These are phyloP conservation scores for Lojkania enalia DNA, from an alignment of 2,329 filamentous ascomycete genomes.

Conservation along the genomic window DNA sequence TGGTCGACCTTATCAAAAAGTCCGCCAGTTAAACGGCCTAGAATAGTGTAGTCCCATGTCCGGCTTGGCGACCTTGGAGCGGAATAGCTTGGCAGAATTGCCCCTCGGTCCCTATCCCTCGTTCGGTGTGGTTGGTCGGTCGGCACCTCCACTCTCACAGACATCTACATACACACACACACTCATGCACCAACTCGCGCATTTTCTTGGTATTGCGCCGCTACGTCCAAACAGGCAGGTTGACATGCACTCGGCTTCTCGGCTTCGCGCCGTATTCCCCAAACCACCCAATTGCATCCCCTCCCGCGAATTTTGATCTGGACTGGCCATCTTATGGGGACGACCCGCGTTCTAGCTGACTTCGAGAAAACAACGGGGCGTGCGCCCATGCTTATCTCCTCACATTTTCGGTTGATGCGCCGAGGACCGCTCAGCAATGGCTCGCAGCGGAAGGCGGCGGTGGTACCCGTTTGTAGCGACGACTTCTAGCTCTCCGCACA, in stretches of 20 bases:
- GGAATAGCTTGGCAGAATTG: background rate
- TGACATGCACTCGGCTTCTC: constrained; percentile 13
- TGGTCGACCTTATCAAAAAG: too few species aligned
- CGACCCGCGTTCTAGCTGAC: constrained; percentile 11
- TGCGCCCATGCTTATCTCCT: constrained; percentile 23
- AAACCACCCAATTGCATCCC: background rate
- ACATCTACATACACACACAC: background rate
- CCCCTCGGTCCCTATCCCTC: constrained; percentile 1
- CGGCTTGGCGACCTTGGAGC: background rate
- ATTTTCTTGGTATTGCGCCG: background rate
- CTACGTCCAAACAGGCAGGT: constrained; percentile 19
- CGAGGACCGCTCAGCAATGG: background rate
- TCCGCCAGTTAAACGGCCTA: too few species aligned
- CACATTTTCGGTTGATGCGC: constrained; percentile 13
- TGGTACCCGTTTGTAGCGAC: constrained; percentile 7
- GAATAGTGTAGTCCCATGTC: too few species aligned
- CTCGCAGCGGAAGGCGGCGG: constrained; percentile 9
- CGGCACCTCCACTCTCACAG: background rate
- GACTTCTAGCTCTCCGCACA: background rate
- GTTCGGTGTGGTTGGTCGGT: background rate
- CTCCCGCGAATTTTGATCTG: background rate
- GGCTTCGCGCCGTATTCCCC: background rate
- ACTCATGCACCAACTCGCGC: background rate
- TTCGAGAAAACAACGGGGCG: constrained; percentile 19
- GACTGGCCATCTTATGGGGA: background rate